phyloP scores from a whole-genome alignment of 2,329 filamentous ascomycete species.

The Fusarium domesticum region DNA sequence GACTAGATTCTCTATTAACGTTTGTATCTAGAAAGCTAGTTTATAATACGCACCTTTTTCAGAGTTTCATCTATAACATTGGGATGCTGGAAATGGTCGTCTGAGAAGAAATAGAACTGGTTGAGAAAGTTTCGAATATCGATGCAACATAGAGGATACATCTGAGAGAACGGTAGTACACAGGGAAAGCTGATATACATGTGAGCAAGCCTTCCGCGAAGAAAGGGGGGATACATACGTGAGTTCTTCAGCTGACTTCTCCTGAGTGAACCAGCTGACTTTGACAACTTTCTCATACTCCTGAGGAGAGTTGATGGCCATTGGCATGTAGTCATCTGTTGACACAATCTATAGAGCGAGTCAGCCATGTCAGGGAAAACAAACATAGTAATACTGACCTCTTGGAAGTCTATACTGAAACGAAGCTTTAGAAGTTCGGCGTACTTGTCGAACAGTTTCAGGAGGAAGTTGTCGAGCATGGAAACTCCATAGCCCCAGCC shows the following conservation, averaged over 20 bases:
- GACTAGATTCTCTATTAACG: conserved; percentile 53
- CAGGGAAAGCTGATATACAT: conserved; percentile 69
- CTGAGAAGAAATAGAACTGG: conserved; percentile 96
- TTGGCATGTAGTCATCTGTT: conserved; percentile 99
- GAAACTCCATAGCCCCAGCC: conserved; percentile 87
- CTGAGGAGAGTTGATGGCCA: conserved; percentile 87
- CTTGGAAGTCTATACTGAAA: conserved; percentile 94
- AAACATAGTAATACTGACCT: conserved; percentile 49
- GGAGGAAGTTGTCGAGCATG: conserved; percentile 76
- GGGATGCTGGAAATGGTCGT: conserved; percentile 91
- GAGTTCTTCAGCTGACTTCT: conserved; percentile 71
- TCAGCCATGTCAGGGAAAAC: background rate
- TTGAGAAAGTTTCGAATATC: conserved; percentile 97
- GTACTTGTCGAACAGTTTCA: conserved; percentile 92
- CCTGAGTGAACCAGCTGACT: conserved; percentile 92
- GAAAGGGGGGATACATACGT: conserved; percentile 49
- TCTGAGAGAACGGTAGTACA: conserved; percentile 95
- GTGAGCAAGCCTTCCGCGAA: conserved; percentile 5
- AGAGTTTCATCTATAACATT: conserved; percentile 88
- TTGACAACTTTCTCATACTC: conserved; percentile 96
- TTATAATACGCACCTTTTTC: conserved; percentile 55
- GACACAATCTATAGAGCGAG: conserved; percentile 57
- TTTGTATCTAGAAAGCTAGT: background rate
- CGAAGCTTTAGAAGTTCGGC: conserved; percentile 83
- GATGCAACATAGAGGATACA: conserved; percentile 98